Conservation (phyloP, 2,329 filamentous ascomycete species). For the Gaeumannomyces tritici region DNA sequence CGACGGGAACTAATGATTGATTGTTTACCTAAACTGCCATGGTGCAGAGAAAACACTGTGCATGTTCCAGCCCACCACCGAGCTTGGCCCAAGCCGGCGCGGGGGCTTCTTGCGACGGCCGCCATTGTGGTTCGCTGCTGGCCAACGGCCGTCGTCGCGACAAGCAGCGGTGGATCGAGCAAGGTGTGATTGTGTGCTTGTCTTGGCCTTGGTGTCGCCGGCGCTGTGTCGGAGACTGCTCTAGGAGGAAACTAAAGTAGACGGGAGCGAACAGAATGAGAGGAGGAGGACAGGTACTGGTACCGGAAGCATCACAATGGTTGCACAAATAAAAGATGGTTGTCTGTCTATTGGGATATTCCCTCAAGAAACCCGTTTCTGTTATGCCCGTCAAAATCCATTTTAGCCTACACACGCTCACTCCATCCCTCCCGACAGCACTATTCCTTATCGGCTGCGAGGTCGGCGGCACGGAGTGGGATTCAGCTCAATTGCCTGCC, state of each 20-base stretch:
- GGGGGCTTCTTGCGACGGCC: not conserved
- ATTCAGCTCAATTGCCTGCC: not conserved
- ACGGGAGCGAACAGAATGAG: not conserved
- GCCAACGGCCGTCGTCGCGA: not conserved
- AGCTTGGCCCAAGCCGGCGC: not conserved
- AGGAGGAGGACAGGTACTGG: not conserved
- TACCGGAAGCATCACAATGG: too few relatives aligned
- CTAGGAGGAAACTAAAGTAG: not conserved
- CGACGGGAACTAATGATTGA: not conserved
- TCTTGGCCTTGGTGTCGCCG: not conserved
- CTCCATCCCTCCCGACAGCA: too few relatives aligned
- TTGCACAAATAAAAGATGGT: too few relatives aligned
- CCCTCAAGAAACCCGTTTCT: not conserved
- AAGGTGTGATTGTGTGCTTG: not conserved
- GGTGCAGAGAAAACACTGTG: not conserved
- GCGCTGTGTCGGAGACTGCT: not conserved
- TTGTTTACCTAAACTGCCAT: not conserved
- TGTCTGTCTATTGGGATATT: not conserved
- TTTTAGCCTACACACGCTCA: not conserved
- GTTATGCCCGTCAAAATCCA: not conserved
- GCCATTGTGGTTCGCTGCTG: not conserved
- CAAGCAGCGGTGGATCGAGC: not conserved
- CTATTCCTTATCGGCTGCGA: not conserved
- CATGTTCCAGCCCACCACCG: not conserved
- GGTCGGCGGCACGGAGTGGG: not conserved